phyloP scores from a whole-genome alignment of 1,284 basidiomycete species.

The Irpex sp. region DNA sequence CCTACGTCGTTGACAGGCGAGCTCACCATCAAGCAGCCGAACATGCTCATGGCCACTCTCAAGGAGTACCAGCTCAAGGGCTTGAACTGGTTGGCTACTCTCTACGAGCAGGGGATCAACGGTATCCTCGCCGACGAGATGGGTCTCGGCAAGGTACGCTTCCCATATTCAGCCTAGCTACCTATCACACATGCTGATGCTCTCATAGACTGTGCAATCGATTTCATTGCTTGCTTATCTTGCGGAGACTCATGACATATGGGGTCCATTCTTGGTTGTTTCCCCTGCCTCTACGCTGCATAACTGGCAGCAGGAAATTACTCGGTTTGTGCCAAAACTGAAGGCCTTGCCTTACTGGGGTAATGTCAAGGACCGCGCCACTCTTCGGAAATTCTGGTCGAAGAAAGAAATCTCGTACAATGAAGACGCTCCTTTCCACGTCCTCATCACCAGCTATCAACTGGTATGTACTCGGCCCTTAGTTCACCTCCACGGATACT shows the following conservation, averaged over 20 bases:
- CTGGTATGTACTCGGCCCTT: constrained; percentile 32
- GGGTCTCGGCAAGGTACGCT: constrained; percentile 86
- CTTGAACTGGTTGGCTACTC: constrained; percentile 95
- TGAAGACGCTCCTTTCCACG: constrained; percentile 94
- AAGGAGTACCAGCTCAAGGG: constrained; percentile 99
- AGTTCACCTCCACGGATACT: background rate
- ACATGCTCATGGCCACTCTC: constrained; percentile 94
- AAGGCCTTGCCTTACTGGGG: constrained; percentile 99
- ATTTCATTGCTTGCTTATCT: constrained; percentile 97
- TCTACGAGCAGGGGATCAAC: constrained; percentile 99
- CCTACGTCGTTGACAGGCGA: constrained; percentile 91
- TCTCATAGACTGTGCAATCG: constrained; percentile 91
- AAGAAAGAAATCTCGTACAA: constrained; percentile 97
- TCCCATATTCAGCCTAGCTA: background rate
- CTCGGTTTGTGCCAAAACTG: constrained; percentile 90
- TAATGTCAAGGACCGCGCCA: constrained; percentile 93
- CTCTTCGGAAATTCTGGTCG: constrained; percentile 97
- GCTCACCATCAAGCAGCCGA: constrained; percentile 87
- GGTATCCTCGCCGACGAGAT: constrained; percentile 98
- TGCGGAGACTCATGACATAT: constrained; percentile 96
- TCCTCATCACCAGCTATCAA: constrained; percentile 98
- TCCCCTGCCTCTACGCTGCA: constrained; percentile 97
- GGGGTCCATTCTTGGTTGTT: constrained; percentile 99
- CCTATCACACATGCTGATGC: background rate
- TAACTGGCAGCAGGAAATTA: constrained; percentile 99